phyloP scores from a whole-genome alignment of 2,329 filamentous ascomycete genomes.

The Chaetomium sp. region DNA sequence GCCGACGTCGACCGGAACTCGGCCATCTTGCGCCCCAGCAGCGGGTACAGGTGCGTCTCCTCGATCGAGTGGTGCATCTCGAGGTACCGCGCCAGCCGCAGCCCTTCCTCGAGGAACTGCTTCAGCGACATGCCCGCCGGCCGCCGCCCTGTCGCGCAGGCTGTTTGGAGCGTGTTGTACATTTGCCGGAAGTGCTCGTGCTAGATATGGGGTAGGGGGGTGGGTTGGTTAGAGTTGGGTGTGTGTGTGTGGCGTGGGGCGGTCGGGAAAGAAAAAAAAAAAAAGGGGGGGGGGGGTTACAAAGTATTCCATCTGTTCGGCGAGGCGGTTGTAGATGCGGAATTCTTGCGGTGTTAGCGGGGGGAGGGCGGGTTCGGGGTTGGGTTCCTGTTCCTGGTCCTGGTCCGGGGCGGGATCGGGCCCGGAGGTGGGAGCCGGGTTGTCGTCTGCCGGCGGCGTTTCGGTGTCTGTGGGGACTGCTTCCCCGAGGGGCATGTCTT shows the following conservation, averaged over 20 bases:
- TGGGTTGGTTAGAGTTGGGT: slow-evolving; percentile 14
- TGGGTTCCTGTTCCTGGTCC: slow-evolving; percentile 19
- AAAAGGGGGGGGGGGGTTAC: slow-evolving; percentile 40
- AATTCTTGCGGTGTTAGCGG: slow-evolving; percentile 69
- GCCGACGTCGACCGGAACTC: slow-evolving; percentile 58
- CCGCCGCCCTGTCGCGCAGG: slow-evolving; percentile 61
- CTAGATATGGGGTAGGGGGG: slow-evolving; percentile 43
- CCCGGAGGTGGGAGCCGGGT: not conserved
- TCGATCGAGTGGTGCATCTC: slow-evolving; percentile 80
- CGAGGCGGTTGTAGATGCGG: slow-evolving; percentile 69
- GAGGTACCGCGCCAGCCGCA: slow-evolving; percentile 72
- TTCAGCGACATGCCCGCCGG: slow-evolving; percentile 66
- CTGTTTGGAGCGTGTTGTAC: slow-evolving; percentile 71
- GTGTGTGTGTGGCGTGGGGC: not conserved
- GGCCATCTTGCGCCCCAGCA: slow-evolving; percentile 75
- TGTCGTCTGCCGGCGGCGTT: not conserved
- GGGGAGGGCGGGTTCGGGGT: slow-evolving; percentile 46
- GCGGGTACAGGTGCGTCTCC: slow-evolving; percentile 77
- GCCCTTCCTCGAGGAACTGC: slow-evolving; percentile 67
- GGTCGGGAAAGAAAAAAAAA: too few species aligned
- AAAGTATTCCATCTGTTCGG: slow-evolving; percentile 74
- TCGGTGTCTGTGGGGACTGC: not conserved
- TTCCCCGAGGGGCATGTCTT: not conserved
- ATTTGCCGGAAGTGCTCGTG: slow-evolving; percentile 75
- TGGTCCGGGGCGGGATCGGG: not conserved